A percentile compares a stretch with the other conserved stretches of the same genome.
These are phyloP conservation scores for Hyparrhenia diplandra DNA, from an alignment of 176 grass and related monocot genomes.

Conservation along the genomic window DNA sequence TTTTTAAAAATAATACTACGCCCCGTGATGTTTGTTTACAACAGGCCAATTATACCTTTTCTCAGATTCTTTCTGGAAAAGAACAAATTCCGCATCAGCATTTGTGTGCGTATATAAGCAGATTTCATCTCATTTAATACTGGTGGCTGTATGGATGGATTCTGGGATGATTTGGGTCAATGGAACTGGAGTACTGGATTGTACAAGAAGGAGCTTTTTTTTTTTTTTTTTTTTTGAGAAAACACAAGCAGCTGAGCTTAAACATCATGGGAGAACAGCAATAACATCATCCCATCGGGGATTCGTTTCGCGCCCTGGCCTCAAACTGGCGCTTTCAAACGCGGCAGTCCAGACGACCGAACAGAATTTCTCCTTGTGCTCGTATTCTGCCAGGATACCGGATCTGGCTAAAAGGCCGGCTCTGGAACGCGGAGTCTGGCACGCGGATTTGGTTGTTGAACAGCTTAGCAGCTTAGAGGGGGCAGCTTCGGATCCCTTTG, in stretches of 20 bases:
- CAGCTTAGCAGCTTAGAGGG: slow-evolving; percentile 19
- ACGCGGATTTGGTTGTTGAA: slow-evolving; percentile 12
- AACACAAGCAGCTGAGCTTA: no score
- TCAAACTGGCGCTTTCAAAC: background rate
- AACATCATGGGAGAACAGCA: background rate
- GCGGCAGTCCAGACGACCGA: background rate
- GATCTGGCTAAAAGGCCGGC: background rate
- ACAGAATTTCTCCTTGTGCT: background rate
- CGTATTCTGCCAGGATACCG: background rate
- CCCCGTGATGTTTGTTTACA: background rate
- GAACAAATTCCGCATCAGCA: background rate
- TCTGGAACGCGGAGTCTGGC: background rate
- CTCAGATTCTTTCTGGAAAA: no score
- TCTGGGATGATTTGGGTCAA: background rate
- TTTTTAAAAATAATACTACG: background rate
- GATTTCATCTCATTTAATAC: background rate
- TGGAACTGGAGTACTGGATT: background rate
- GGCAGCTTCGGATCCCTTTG: background rate
- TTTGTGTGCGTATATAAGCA: background rate
- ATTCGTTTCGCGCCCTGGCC: background rate
- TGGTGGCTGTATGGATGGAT: background rate
- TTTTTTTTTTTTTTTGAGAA: no score
- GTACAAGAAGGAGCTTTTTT: no score
- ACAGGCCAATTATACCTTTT: background rate
- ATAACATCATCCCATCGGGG: background rate